Percentiles rank a stretch among this genome's conserved stretches.
Evolutionary conservation across 306 rosid genomes (phyloP).

Genomic region (Benincasa hispida): DNA sequence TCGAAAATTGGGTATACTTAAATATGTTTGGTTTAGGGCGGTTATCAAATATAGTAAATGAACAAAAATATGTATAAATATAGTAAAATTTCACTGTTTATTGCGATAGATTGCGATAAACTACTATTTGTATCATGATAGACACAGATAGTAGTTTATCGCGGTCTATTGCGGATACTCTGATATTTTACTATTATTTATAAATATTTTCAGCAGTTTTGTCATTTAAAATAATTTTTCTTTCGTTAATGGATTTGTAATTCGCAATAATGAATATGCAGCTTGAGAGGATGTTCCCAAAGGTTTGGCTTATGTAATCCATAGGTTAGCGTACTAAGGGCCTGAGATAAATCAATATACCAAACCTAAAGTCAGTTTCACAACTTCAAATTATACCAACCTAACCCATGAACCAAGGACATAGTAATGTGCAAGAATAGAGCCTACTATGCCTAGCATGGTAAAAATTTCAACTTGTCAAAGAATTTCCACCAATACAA

Average conservation of each 20-base stretch:
- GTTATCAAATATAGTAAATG: too few relatives aligned
- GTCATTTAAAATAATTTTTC: too few relatives aligned
- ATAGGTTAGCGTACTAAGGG: background rate
- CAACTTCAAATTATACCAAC: background rate
- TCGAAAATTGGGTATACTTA: background rate
- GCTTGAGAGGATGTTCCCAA: background rate
- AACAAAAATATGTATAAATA: too few relatives aligned
- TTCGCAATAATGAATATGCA: background rate
- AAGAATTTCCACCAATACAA: background rate
- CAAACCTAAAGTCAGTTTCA: background rate
- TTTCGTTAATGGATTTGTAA: background rate
- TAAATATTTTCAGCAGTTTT: too few relatives aligned
- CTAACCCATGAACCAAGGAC: background rate
- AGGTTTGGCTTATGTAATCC: background rate
- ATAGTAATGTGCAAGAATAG: background rate
- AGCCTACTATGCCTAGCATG: background rate
- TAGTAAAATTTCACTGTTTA: too few relatives aligned
- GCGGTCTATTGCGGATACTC: too few relatives aligned
- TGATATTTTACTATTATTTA: too few relatives aligned
- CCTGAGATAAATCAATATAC: background rate
- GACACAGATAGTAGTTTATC: too few relatives aligned
- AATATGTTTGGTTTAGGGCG: background rate
- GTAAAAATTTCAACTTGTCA: background rate
- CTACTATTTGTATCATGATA: too few relatives aligned
- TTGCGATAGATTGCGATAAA: too few relatives aligned